phyloP scores from a whole-genome alignment of 2,329 filamentous ascomycete species.

The Fusarium sp. region DNA sequence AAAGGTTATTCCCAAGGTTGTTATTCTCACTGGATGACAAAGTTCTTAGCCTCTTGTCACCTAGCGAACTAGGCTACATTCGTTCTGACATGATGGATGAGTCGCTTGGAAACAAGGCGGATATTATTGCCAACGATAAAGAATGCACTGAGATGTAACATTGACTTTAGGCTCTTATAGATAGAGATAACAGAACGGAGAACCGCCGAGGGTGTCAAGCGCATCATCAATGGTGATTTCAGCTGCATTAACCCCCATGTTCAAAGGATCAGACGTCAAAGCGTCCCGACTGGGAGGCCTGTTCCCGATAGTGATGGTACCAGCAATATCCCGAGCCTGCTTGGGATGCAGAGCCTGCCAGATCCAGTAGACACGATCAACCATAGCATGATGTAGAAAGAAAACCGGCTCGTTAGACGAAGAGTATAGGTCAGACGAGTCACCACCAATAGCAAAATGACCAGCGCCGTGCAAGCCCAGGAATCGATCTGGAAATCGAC shows the following conservation, averaged over 20 bases:
- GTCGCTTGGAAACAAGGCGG: background rate
- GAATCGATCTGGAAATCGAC: background rate
- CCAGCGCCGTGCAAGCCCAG: conserved; percentile 1
- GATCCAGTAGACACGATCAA: conserved; percentile 5
- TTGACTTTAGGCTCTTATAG: background rate
- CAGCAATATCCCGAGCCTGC: background rate
- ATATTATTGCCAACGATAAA: background rate
- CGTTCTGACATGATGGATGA: background rate
- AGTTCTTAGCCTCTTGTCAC: background rate
- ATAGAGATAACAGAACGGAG: background rate
- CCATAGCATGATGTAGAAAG: conserved; percentile 11
- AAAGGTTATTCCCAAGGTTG: rapidly evolving
- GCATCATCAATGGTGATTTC: background rate
- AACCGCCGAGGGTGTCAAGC: background rate
- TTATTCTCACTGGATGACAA: background rate
- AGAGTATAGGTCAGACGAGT: conserved; percentile 7
- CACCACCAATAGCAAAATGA: conserved; percentile 1
- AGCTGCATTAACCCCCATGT: background rate
- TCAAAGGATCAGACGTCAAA: background rate
- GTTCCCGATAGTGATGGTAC: conserved; percentile 4
- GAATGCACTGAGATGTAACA: too few species aligned
- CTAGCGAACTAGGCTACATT: background rate
- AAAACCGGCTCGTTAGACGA: conserved; percentile 4
- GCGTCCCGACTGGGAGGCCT: background rate
- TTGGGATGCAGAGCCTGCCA: conserved; percentile 4